phyloP scores from a whole-genome alignment of 768 basidiomycete species.

The Tubosaeta brunneosetosa region DNA sequence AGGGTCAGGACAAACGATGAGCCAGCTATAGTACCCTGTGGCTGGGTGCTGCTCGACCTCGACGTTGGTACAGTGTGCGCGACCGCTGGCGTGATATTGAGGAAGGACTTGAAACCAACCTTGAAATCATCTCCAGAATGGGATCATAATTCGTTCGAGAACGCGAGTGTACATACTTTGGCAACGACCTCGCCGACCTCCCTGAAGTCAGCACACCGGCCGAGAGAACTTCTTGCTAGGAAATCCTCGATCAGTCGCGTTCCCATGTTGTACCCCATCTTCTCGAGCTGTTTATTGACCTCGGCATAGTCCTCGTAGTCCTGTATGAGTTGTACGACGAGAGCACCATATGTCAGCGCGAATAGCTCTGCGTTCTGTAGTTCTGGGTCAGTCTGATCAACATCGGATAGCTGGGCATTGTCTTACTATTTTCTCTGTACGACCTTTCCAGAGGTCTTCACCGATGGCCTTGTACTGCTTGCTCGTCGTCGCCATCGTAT shows the following conservation, averaged over 20 bases:
- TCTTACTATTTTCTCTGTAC: slow-evolving; percentile 91
- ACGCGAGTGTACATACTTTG: slow-evolving; percentile 53
- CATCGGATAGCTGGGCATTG: slow-evolving; percentile 3
- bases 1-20: slow-evolving; percentile 78
- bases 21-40: slow-evolving; percentile 41
- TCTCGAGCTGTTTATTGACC: slow-evolving; percentile 94
- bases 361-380: slow-evolving; percentile 94
- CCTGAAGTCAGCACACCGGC: slow-evolving; percentile 88
- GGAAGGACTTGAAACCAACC: slow-evolving; percentile 98
- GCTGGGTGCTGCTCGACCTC: slow-evolving; percentile 39
- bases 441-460: slow-evolving; percentile 93
- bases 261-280: slow-evolving; percentile 99
- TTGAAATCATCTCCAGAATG: slow-evolving; percentile 27
- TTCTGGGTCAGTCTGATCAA: slow-evolving; percentile 17
- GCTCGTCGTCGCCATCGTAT: slow-evolving; percentile 62
- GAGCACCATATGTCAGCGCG: slow-evolving; percentile 92
- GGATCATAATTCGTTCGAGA: not conserved
- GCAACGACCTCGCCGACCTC: slow-evolving; percentile 95
- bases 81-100: slow-evolving; percentile 85
- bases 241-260: slow-evolving; percentile 96
- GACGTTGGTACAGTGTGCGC: slow-evolving; percentile 60
- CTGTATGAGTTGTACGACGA: slow-evolving; percentile 97
- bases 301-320: slow-evolving; percentile 98
- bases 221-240: slow-evolving; percentile 85
- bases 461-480: slow-evolving; percentile 86